Base-by-base conservation (phyloP, 768 basidiomycete genomes). In the Ramaria sp. region DNA sequence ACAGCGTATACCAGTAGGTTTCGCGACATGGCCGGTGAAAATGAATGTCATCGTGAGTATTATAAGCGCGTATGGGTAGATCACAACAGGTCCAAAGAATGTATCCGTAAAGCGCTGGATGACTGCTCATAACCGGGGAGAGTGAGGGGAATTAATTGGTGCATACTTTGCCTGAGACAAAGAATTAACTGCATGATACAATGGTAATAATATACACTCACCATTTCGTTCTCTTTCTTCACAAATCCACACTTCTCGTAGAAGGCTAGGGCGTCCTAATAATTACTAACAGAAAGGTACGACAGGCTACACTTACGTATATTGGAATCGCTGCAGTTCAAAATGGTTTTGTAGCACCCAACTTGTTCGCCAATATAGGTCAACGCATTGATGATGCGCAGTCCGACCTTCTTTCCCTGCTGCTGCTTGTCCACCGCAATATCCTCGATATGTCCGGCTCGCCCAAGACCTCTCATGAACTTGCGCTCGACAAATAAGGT, bases 371-470 rank as follows among this genome's bases (percentile, higher is more conserved):
- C 88, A 65, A 98, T 84, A 53, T 77, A 78, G 1, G 87, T 89
- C 63, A 98, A 76, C 4, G 89, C 86, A 63, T 90, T 79, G 66
- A 99, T 92, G 63, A 98, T 76, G 63, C 85, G 78, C 71, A 89
- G 69, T 0, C 96, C 96, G 33, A 99, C 77, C 69, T 91, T 93
- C 72, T 86, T 87, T 33, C 96, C 96, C 75, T 96, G 93, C 72
- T 88, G 81, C 43, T 69, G 74, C 71, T 86, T 83, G 71, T 88
- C 83, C 19, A 99, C 94, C 3, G 91, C 94, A 60, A 99, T 96
- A 68, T 99, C 96, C 71, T 99, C 96, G 61, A 99, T 93, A 66
- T 99, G 96, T 0, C 94, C 96, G 13, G 92, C 89, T 61, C 78
- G 77, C 20, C 91, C 90, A n/a, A 90, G 73, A 1, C 80, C 82